phyloP scores from a whole-genome alignment of 2,329 filamentous ascomycete genomes.

The Aspergillus ustus region DNA sequence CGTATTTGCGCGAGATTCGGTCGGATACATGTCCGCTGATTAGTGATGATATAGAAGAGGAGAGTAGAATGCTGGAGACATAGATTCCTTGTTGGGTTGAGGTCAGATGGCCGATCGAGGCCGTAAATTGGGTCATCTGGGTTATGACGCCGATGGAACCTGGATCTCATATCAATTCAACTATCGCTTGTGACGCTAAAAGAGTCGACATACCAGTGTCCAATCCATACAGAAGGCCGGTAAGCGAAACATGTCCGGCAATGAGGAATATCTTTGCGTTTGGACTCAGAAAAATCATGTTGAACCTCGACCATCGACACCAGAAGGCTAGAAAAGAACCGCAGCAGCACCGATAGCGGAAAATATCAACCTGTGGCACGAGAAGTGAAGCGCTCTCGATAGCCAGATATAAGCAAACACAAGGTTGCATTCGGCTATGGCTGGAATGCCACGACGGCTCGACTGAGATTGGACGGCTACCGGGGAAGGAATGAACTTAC shows the following conservation, averaged over 20 bases:
- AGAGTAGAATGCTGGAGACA: constrained; percentile 20
- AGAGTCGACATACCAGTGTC: constrained; percentile 18
- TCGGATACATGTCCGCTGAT: constrained; percentile 21
- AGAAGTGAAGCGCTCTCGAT: too few species aligned
- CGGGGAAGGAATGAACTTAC: not conserved
- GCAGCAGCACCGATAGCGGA: too few species aligned
- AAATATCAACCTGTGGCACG: not conserved
- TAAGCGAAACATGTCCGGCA: constrained; percentile 20
- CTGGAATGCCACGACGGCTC: not conserved
- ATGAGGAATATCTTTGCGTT: constrained; percentile 18
- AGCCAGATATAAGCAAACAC: not conserved
- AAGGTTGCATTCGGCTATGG: constrained; percentile 4
- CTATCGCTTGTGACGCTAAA: not conserved
- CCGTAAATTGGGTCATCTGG: constrained; percentile 21
- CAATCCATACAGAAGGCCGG: constrained; percentile 21
- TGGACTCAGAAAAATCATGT: constrained; percentile 15
- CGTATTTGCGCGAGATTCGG: constrained; percentile 21
- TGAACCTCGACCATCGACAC: not conserved
- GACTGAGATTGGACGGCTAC: not conserved
- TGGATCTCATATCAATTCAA: not conserved
- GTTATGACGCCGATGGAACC: constrained; percentile 22
- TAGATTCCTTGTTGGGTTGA: constrained; percentile 22
- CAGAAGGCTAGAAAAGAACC: too few species aligned
- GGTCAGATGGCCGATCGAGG: constrained; percentile 17
- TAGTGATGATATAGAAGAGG: constrained; percentile 19